phyloP scores from a whole-genome alignment of 345 rosid species.

The Arabis alpina region DNA sequence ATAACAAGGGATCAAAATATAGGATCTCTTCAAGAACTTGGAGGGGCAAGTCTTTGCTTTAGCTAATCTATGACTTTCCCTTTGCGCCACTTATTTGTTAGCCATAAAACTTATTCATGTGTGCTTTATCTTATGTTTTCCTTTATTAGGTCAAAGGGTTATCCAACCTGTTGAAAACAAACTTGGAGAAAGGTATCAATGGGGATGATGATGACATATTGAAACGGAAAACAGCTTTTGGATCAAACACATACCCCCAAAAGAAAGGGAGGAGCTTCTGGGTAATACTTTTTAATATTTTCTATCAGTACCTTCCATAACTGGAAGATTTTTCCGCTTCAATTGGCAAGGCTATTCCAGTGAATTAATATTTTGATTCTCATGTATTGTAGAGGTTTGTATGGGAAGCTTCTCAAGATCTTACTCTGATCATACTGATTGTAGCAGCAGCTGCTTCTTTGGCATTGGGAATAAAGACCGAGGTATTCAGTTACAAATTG shows the following conservation, averaged over 20 bases:
- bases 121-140: conserved; percentile 16
- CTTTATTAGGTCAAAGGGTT: conserved; percentile 69
- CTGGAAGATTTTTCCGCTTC: conserved; percentile 4
- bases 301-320: conserved; percentile 21
- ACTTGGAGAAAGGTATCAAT: conserved; percentile 69
- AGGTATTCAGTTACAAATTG: conserved; percentile 58
- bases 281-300: conserved; percentile 47
- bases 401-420: conserved; percentile 92
- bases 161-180: conserved; percentile 65
- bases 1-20: conserved; percentile 79
- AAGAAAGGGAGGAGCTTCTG: conserved; percentile 92
- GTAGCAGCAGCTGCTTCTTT: conserved; percentile 92
- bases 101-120: conserved; percentile 18
- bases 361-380: conserved; percentile 22
- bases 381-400: conserved; percentile 64
- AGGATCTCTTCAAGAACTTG: conserved; percentile 62
- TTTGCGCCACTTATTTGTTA: conserved; percentile 21
- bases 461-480: conserved; percentile 92
- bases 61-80: conserved; percentile 22
- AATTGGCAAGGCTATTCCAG: conserved; percentile 16
- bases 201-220: conserved; percentile 76
- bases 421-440: conserved; percentile 86
- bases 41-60: conserved; percentile 68
- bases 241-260: conserved; percentile 89
- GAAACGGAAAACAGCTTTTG: conserved; percentile 69